A percentile compares a stretch with the other conserved stretches of the same genome.
These are phyloP conservation scores for Euphrasia arctica DNA, from an alignment of 305 asterid species.

Conservation along the genomic window DNA sequence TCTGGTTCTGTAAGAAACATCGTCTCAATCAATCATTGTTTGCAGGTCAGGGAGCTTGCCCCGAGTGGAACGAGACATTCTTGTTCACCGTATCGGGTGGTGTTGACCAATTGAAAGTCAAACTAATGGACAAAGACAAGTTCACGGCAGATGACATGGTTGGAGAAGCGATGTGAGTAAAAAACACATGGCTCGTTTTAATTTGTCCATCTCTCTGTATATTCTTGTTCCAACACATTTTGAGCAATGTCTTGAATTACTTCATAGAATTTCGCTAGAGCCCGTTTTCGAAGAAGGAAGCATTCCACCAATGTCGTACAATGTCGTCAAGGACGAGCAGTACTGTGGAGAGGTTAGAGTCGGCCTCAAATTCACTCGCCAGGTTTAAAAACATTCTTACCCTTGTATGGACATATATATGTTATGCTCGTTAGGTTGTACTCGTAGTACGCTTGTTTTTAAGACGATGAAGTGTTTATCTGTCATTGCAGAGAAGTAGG, in stretches of 20 bases:
- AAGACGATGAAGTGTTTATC: neutral
- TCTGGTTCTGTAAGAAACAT: too few species aligned
- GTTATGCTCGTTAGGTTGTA: neutral
- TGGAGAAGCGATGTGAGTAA: constrained; percentile 81
- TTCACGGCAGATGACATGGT: constrained; percentile 60
- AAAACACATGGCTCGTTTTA: neutral
- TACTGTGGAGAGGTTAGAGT: constrained; percentile 73
- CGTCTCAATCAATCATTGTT: neutral
- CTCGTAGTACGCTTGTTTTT: neutral
- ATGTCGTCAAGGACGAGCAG: constrained; percentile 52
- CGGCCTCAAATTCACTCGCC: constrained; percentile 60
- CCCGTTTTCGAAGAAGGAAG: constrained; percentile 48
- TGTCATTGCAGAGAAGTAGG: constrained; percentile 39
- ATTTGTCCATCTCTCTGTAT: neutral
- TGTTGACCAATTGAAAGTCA: constrained; percentile 54
- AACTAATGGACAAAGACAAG: constrained; percentile 70
- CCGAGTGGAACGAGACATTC: constrained; percentile 93
- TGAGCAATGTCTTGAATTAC: neutral
- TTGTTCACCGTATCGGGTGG: constrained; percentile 55
- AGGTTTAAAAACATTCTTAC: constrained; percentile 35
- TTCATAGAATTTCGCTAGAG: constrained; percentile 53
- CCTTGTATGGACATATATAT: neutral
- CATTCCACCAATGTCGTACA: constrained; percentile 53
- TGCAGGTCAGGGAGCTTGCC: constrained; percentile 55
- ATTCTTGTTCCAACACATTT: neutral